phyloP scores from a whole-genome alignment of 768 basidiomycete species.

The Clavulina sp. region DNA sequence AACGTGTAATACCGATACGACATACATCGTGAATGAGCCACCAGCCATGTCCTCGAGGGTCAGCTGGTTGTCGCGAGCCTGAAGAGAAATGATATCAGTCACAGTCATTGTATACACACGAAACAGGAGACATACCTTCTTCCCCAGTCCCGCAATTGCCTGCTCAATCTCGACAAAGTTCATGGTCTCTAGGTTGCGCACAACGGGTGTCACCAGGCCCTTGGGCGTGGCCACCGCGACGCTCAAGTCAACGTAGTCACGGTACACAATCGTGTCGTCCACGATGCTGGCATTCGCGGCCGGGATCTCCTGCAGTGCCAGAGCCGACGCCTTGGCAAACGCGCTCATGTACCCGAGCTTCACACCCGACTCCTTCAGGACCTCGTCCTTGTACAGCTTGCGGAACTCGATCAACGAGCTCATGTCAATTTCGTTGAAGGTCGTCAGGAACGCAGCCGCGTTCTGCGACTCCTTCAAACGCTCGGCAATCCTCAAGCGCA shows the following conservation, averaged over 20 bases:
- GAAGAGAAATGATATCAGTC: neutral
- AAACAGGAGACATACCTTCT: conserved; percentile 42
- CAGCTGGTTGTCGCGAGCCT: conserved; percentile 81
- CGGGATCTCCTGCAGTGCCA: conserved; percentile 84
- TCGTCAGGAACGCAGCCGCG: conserved; percentile 87
- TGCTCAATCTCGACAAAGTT: conserved; percentile 81
- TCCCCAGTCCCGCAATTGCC: conserved; percentile 78
- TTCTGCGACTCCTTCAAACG: conserved; percentile 98
- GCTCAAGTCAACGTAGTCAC: conserved; percentile 81
- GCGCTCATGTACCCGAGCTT: conserved; percentile 98
- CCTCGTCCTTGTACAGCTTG: conserved; percentile 78
- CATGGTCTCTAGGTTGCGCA: conserved; percentile 78
- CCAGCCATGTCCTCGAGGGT: conserved; percentile 98
- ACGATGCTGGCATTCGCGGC: conserved; percentile 90
- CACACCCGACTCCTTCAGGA: conserved; percentile 82
- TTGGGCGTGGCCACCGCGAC: conserved; percentile 97
- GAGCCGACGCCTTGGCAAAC: conserved; percentile 70
- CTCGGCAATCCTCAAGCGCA: conserved; percentile 93
- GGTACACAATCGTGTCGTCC: conserved; percentile 29
- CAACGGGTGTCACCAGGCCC: conserved; percentile 90
- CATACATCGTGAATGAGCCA: conserved; percentile 95
- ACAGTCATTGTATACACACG: neutral
- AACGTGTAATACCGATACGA: conserved; percentile 9
- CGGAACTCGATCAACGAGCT: conserved; percentile 87
- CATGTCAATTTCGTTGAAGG: conserved; percentile 99